phyloP scores from a whole-genome alignment of 1,284 basidiomycete species.

The Apiotrichum gracile region DNA sequence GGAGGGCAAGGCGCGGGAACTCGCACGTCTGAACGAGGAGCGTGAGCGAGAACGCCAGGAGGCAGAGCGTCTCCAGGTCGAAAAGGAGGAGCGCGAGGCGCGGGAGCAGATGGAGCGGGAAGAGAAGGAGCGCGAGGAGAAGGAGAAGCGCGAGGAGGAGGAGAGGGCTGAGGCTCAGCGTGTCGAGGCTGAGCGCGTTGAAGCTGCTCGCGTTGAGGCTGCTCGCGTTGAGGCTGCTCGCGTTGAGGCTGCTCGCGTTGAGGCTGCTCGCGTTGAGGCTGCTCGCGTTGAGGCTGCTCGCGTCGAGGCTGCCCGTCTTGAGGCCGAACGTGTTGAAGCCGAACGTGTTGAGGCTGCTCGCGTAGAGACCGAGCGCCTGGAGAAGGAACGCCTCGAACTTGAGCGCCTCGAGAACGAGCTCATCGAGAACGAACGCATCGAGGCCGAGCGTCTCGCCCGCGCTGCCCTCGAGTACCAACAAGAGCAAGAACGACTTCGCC shows the following conservation, averaged over 20 bases:
- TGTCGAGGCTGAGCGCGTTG: not conserved
- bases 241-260: not conserved
- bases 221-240: not conserved
- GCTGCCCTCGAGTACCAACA: no score
- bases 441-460: not conserved
- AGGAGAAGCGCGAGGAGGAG: not conserved
- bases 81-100: not conserved
- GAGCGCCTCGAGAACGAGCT: not conserved
- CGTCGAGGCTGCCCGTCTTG: not conserved
- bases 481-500: not conserved
- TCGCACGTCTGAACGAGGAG: not conserved
- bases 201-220: not conserved
- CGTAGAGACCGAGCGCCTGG: not conserved
- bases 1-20: not conserved
- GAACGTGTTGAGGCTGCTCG: not conserved
- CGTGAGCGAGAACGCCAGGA: not conserved
- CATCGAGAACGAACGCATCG: not conserved
- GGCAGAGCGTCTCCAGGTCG: not conserved
- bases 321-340: not conserved
- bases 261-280: not conserved
- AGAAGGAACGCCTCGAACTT: not conserved
- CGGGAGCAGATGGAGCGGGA: not conserved
- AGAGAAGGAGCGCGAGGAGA: not conserved
- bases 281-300: not conserved
- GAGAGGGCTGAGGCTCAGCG: not conserved